phyloP scores from a whole-genome alignment of 495 filamentous ascomycete species.

The Xylaria curta region DNA sequence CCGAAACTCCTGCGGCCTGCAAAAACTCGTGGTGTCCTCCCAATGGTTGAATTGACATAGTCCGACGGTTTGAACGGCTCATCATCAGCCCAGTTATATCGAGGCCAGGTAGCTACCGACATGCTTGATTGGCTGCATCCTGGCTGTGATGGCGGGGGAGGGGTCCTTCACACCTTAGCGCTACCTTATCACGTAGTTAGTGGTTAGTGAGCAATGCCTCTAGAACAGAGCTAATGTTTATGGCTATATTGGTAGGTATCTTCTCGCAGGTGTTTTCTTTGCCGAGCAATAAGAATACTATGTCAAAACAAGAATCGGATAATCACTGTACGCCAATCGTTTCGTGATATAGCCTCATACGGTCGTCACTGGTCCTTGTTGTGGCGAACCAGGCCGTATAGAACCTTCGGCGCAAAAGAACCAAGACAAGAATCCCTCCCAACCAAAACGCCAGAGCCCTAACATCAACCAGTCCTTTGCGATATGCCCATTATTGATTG shows the following conservation, averaged over 20 bases:
- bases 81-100: conserved; percentile 11
- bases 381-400: background rate
- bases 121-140: background rate
- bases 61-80: background rate
- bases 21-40: conserved; percentile 40
- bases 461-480: background rate
- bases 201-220: background rate
- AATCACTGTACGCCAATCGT: background rate
- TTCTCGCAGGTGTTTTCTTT: background rate
- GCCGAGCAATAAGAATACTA: background rate
- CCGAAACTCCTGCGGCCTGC: conserved; percentile 25
- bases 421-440: background rate
- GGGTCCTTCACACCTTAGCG: conserved; percentile 1
- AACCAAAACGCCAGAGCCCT: background rate
- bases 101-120: background rate
- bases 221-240: background rate
- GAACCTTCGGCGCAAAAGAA: background rate
- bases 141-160: conserved; percentile 11
- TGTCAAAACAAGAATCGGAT: background rate
- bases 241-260: background rate
- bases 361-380: background rate
- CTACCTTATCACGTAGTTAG: background rate
- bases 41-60: conserved; percentile 29
- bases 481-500: background rate
- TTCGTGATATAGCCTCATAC: background rate